phyloP scores from a whole-genome alignment of 2,329 filamentous ascomycete genomes.

The Septoria petroselini region DNA sequence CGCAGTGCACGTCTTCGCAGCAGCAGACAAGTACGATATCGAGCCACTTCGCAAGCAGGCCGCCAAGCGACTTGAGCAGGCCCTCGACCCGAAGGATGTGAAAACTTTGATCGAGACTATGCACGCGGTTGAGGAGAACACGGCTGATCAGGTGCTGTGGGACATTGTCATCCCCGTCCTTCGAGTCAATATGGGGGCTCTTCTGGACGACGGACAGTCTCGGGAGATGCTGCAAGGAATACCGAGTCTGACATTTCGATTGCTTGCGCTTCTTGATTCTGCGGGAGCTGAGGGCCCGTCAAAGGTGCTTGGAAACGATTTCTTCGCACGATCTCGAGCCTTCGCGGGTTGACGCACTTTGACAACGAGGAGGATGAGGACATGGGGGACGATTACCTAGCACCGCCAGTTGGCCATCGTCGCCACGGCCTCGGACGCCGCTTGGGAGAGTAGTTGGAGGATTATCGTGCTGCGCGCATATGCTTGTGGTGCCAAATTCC shows the following conservation, averaged over 20 bases:
- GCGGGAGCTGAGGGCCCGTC: neutral
- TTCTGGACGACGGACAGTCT: constrained; percentile 12
- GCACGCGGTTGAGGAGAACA: constrained; percentile 16
- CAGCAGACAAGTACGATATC: constrained; percentile 42
- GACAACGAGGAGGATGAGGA: no score
- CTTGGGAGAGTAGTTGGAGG: no score
- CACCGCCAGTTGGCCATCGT: neutral
- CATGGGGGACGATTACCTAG: no score
- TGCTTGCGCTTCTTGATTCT: constrained; percentile 8
- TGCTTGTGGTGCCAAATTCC: no score
- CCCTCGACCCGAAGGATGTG: constrained; percentile 10
- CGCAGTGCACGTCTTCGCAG: constrained; percentile 39
- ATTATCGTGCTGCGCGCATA: no score
- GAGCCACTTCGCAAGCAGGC: constrained; percentile 29
- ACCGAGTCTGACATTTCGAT: constrained; percentile 3
- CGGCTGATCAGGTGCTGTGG: constrained; percentile 19
- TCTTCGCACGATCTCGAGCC: no score
- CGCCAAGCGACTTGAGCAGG: constrained; percentile 6
- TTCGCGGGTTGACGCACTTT: no score
- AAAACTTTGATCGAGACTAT: constrained; percentile 19
- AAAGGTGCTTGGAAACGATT: no score
- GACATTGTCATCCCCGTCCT: constrained; percentile 20
- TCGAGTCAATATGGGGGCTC: constrained; percentile 9
- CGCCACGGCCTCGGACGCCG: constrained; percentile 2
- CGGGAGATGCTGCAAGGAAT: neutral